phyloP scores from a whole-genome alignment of 2,329 filamentous ascomycete species.

The Ascochyta pisi region DNA sequence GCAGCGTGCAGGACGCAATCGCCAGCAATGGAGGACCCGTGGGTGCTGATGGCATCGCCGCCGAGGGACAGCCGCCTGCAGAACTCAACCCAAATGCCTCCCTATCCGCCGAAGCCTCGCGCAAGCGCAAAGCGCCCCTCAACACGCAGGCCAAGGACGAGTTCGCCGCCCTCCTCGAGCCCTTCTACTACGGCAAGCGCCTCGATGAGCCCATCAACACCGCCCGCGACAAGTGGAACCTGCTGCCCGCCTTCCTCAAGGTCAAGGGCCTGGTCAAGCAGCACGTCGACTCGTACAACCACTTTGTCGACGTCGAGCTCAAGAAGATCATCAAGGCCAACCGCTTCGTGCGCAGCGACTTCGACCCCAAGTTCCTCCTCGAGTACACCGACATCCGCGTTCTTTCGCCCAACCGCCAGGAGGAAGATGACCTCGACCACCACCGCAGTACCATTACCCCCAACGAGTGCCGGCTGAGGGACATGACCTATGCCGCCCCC shows the following conservation, averaged over 20 bases:
- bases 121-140: constrained; percentile 37
- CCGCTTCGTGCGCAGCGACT: constrained; percentile 85
- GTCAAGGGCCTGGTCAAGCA: constrained; percentile 97
- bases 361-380: constrained; percentile 90
- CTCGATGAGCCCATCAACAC: constrained; percentile 74
- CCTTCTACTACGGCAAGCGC: constrained; percentile 73
- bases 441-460: constrained; percentile 72
- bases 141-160: constrained; percentile 51
- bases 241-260: constrained; percentile 95
- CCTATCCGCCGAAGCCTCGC: constrained; percentile 33
- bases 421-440: constrained; percentile 68
- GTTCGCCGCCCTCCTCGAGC: constrained; percentile 70
- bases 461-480: constrained; percentile 93
- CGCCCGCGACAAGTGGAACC: constrained; percentile 90
- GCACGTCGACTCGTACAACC: constrained; percentile 98
- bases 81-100: constrained; percentile 29
- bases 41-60: not conserved
- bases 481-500: constrained; percentile 97
- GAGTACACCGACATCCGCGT: constrained; percentile 91
- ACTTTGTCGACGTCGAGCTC: constrained; percentile 94
- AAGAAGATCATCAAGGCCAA: constrained; percentile 97
- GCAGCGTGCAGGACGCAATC: constrained; percentile 18
- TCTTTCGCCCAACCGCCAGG: constrained; percentile 78
- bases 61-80: constrained; percentile 15
- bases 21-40: constrained; percentile 9